phyloP scores from a whole-genome alignment of 148 eudicot species.

The Talinum fruticosum region DNA sequence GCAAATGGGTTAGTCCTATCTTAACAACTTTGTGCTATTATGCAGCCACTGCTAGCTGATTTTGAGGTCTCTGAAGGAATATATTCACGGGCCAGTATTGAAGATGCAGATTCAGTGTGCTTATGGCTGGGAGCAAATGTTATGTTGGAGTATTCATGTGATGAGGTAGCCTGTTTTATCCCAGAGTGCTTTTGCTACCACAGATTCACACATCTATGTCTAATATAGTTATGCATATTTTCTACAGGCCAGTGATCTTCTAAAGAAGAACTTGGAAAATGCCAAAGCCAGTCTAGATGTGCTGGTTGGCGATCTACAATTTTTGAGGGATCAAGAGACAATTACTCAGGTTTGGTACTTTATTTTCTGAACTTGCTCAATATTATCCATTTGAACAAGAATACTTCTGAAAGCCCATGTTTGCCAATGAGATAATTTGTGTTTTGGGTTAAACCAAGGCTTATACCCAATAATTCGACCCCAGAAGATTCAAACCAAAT shows the following conservation, averaged over 20 bases:
- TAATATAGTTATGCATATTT: background rate
- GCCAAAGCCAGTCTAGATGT: constrained; percentile 93
- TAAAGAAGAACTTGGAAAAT: constrained; percentile 80
- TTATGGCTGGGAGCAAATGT: constrained; percentile 96
- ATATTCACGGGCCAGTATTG: constrained; percentile 73
- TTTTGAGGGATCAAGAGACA: constrained; percentile 86
- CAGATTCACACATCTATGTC: background rate
- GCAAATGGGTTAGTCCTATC: background rate
- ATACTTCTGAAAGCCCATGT: background rate
- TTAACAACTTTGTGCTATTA: background rate
- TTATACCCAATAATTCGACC: background rate
- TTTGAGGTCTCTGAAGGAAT: constrained; percentile 95
- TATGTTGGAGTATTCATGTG: constrained; percentile 93
- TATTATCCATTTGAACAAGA: background rate
- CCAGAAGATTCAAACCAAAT: background rate
- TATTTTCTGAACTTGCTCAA: background rate
- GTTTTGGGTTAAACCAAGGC: background rate
- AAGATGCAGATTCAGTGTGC: constrained; percentile 81
- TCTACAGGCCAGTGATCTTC: constrained; percentile 69
- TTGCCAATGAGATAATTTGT: background rate
- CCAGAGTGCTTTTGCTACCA: background rate
- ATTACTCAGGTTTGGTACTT: constrained; percentile 62
- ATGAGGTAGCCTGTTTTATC: constrained; percentile 56
- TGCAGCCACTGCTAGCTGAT: constrained; percentile 80
- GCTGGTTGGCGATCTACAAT: constrained; percentile 74